A percentile compares a stretch with the other conserved stretches of the same genome.
phyloP scores from a whole-genome alignment of 345 rosid species.

The Mallotus nudiflorus region DNA sequence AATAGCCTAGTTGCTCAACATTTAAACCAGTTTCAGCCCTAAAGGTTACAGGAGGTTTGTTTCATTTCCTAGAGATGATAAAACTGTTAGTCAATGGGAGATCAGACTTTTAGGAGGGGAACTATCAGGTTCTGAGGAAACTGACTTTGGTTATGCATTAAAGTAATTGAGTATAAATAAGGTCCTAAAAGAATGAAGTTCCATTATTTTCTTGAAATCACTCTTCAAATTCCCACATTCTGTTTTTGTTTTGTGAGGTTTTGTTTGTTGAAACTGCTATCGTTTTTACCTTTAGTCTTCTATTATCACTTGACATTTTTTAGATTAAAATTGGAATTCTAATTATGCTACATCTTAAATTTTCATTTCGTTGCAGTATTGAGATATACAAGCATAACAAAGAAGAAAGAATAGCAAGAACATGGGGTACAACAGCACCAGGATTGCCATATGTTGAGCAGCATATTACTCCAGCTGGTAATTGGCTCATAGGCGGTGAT shows the following conservation, averaged over 20 bases:
- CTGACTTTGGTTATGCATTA: background rate
- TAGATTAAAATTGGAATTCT: background rate
- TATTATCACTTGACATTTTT: background rate
- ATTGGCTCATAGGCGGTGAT: conserved; percentile 97
- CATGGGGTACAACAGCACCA: conserved; percentile 91
- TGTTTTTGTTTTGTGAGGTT: background rate
- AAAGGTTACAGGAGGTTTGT: background rate
- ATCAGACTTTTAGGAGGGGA: background rate
- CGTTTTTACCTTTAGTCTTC: background rate
- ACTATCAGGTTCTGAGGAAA: background rate
- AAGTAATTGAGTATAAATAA: background rate
- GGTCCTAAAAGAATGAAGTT: background rate
- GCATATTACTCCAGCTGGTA: conserved; percentile 66
- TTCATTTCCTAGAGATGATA: too few relatives aligned
- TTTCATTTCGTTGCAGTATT: conserved; percentile 44
- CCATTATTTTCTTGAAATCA: background rate
- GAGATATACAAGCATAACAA: conserved; percentile 91
- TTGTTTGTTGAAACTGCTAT: too few relatives aligned
- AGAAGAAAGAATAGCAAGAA: conserved; percentile 90
- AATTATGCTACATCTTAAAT: background rate
- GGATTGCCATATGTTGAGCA: conserved; percentile 95
- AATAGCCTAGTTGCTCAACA: background rate
- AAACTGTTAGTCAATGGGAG: background rate
- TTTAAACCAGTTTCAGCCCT: background rate
- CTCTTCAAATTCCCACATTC: background rate